Evolutionary conservation across 1,284 basidiomycete species (phyloP), one percentile per base, ranked within the genome.

Genomic region (Schizophyllum commune): DNA sequence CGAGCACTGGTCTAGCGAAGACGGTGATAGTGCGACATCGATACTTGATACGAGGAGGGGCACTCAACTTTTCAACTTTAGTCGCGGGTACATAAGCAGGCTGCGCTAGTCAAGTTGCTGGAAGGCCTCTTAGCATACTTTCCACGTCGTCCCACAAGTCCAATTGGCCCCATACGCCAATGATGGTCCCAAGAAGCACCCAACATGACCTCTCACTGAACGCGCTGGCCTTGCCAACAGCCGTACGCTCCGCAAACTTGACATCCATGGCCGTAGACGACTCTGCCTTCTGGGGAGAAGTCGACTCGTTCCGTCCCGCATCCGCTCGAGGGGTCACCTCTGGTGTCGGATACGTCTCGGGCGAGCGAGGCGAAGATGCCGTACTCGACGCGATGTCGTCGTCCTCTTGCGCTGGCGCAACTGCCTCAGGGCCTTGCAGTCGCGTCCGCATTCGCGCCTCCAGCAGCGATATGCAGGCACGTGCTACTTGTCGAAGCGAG

Each of bases 71-170:
- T 11, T 47, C 17, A 47, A 9, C 39, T 47, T 13, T 11, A 47
- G 9, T 11, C 17, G 39, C 39, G 39, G 13, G 11, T 17, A 57
- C 32, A n/a, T n/a, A 21, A 27, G n/a, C 32, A 56, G 54, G 60
- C 56, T 58, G 64, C 57, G 39, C 39, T 47, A 47, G 17, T 11
- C 39, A 47, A 47, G 27, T 17, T 47, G 39, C 17, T 47, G 39
- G 39, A 60, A 70, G 62, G 62, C 66, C 62, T 57, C 67, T 70
- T 61, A 85, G 67, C 62, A 74, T 72, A 52, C 73, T 75, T 66
- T 88, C 86, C 9, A 89, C 88, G 69, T 95, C 91, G 68, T 81
- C 79, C 86, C 93, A 91, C 55, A 98, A 74, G 72, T 98, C 96
- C 60, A 76, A 79, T 74, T 98, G 95, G 20, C 83, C 89, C 95